Evolutionary conservation across 495 filamentous ascomycete species (phyloP), one percentile per base, ranked within the genome.

Genomic region (Penicillium cataractarum): DNA sequence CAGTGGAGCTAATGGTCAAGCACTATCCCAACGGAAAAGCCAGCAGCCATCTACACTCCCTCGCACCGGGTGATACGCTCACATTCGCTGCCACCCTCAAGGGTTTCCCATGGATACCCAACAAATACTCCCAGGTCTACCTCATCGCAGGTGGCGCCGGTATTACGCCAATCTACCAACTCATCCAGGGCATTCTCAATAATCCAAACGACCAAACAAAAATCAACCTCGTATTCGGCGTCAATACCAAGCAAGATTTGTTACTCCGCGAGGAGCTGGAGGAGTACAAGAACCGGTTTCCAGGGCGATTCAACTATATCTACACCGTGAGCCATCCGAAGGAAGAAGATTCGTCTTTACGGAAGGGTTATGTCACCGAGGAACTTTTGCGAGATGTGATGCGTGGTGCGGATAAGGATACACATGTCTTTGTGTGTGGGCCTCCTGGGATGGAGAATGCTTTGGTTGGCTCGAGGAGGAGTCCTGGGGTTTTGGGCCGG

Each of bases 111-210:
- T 90, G 85, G 84, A 78, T 70, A 3, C 78, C 84, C 22, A 87
- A 88, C 65, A 71, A 83, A 61, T 78, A 82, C 60, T 56, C 76
- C 0, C 83, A 87, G 55, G 73, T 89, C 27, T 79, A 83, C 54
- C 75, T 88, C 13, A 82, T 89, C 35, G 86, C 87, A 21, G 87
- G 87, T 31, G 87, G 86, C 15, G 85, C 85, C 0, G 87, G 87
- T 31, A 87, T 89, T 60, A 88, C 85, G 4, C 86, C 87, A 31
- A 84, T 86, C 62, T 87, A 83, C 66, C 86, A 88, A 68, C 78
- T 89, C 0, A 73, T 79, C 13, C 83, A 79, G 52, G 86, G 85
- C 33, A 87, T 89, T 61, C 75, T 90, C 57, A 73, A 77, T 40
- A 87, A 89, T 62, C 86, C 88, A 3, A 68, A 78, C 3, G 88